These are phyloP conservation scores for Teunomyces pallodes DNA, from an alignment of 805 yeast species.

Conservation along the genomic window DNA sequence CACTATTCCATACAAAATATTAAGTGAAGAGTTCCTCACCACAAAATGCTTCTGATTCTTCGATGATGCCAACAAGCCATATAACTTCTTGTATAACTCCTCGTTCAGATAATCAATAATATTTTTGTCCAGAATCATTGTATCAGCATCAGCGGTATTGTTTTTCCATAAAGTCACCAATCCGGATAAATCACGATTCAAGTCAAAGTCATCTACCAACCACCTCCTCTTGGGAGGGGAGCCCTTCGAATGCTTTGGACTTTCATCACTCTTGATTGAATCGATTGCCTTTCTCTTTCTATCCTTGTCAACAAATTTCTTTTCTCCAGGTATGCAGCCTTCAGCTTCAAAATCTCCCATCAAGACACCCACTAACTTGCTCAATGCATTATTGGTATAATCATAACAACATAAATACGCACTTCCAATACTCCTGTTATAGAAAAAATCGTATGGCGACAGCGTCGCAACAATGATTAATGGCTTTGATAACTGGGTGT, in stretches of 20 bases:
- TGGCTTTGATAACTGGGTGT: constrained; percentile 43
- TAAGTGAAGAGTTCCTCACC: constrained; percentile 54
- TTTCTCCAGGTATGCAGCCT: constrained; percentile 59
- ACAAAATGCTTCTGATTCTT: constrained; percentile 48
- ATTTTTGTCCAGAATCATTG: constrained; percentile 16
- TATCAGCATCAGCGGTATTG: constrained; percentile 23
- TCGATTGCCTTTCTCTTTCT: constrained; percentile 16
- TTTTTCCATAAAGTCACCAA: constrained; percentile 43
- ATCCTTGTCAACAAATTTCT: constrained; percentile 24
- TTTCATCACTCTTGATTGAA: constrained; percentile 1
- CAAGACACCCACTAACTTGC: constrained; percentile 47
- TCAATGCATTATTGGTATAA: constrained; percentile 51
- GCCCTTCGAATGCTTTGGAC: constrained; percentile 7
- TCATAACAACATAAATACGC: constrained; percentile 61
- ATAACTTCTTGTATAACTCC: constrained; percentile 27
- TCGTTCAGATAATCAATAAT: constrained; percentile 25
- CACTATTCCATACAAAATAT: constrained; percentile 52
- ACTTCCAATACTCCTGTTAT: constrained; percentile 52
- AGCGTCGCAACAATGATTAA: constrained; percentile 58
- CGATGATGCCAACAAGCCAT: constrained; percentile 26
- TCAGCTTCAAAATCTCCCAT: constrained; percentile 53
- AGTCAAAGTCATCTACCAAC: constrained; percentile 57
- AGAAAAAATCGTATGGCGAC: constrained; percentile 60
- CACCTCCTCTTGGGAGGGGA: constrained; percentile 41
- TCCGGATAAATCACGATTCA: constrained; percentile 50